Percentiles rank a stretch among this genome's conserved stretches.
These are phyloP conservation scores for Escallonia rubra DNA, from an alignment of 129 eudicot genomes.

Conservation along the genomic window DNA sequence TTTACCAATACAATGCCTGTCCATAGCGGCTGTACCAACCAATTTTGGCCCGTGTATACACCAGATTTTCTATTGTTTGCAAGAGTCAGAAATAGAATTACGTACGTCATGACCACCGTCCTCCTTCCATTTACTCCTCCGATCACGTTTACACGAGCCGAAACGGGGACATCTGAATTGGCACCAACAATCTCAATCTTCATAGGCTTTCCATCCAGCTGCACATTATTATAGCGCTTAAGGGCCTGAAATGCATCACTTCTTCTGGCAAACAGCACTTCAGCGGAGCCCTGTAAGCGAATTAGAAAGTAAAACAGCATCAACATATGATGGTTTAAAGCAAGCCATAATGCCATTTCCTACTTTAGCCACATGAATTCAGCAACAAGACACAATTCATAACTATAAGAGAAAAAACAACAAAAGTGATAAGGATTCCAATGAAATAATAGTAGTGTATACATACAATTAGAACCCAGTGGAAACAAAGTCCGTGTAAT, in stretches of 20 bases:
- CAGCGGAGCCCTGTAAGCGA: slow-evolving; percentile 73
- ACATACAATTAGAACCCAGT: no score
- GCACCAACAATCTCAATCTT: slow-evolving; percentile 74
- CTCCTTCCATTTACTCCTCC: slow-evolving; percentile 78
- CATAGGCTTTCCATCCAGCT: slow-evolving; percentile 89
- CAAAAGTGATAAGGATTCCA: background rate
- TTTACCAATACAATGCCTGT: background rate
- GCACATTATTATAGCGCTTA: slow-evolving; percentile 73
- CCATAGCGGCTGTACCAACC: background rate
- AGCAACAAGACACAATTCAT: no score
- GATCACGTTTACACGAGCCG: slow-evolving; percentile 76
- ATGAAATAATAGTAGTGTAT: background rate
- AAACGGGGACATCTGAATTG: slow-evolving; percentile 41
- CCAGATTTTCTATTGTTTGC: background rate
- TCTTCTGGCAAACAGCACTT: slow-evolving; percentile 67
- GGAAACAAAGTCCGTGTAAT: no score
- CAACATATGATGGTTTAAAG: no score
- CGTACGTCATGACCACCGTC: slow-evolving; percentile 80
- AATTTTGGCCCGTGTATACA: background rate
- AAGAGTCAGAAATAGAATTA: background rate
- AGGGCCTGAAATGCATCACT: slow-evolving; percentile 83
- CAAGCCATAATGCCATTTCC: background rate
- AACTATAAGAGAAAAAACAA: background rate
- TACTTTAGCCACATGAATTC: no score
- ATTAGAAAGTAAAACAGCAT: background rate